Evolutionary conservation across 129 eudicot species (phyloP).

Genomic region (Centrapalus pauciflorus): DNA sequence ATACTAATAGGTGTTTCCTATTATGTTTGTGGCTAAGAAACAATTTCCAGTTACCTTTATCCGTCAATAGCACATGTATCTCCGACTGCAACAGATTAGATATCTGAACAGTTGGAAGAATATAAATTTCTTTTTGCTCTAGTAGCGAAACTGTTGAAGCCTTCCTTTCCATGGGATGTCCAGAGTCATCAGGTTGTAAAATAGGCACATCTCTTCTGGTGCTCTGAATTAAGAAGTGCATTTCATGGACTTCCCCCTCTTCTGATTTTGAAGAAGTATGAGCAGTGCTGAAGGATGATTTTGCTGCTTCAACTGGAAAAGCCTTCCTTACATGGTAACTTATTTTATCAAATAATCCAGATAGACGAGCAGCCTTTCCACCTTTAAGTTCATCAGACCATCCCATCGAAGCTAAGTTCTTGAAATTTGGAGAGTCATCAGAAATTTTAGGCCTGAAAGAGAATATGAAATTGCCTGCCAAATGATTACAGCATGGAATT

Average conservation of each 20-base stretch:
- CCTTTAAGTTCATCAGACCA: slow-evolving; percentile 96
- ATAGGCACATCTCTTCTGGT: slow-evolving; percentile 66
- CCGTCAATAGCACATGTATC: slow-evolving; percentile 68
- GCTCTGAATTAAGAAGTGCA: slow-evolving; percentile 76
- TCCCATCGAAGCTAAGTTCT: slow-evolving; percentile 40
- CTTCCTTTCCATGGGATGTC: slow-evolving; percentile 27
- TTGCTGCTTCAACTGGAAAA: slow-evolving; percentile 52
- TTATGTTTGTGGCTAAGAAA: not conserved
- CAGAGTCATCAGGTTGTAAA: slow-evolving; percentile 47
- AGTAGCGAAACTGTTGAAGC: slow-evolving; percentile 59
- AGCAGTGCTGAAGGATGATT: slow-evolving; percentile 66
- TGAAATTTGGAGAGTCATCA: slow-evolving; percentile 22
- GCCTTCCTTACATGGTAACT: slow-evolving; percentile 75
- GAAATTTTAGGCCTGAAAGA: slow-evolving; percentile 73
- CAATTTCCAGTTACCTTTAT: slow-evolving; percentile 42
- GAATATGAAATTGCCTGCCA: slow-evolving; percentile 79
- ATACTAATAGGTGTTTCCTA: not conserved
- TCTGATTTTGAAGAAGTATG: slow-evolving; percentile 50
- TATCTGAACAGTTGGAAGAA: slow-evolving; percentile 86
- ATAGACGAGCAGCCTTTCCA: slow-evolving; percentile 76
- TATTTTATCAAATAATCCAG: slow-evolving; percentile 85
- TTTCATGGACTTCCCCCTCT: slow-evolving; percentile 35
- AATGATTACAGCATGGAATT: slow-evolving; percentile 17
- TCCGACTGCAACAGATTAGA: slow-evolving; percentile 74
- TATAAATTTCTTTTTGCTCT: slow-evolving; percentile 81